Conservation (phyloP, 495 filamentous ascomycete species). For the Tuber microsphaerosporum region DNA sequence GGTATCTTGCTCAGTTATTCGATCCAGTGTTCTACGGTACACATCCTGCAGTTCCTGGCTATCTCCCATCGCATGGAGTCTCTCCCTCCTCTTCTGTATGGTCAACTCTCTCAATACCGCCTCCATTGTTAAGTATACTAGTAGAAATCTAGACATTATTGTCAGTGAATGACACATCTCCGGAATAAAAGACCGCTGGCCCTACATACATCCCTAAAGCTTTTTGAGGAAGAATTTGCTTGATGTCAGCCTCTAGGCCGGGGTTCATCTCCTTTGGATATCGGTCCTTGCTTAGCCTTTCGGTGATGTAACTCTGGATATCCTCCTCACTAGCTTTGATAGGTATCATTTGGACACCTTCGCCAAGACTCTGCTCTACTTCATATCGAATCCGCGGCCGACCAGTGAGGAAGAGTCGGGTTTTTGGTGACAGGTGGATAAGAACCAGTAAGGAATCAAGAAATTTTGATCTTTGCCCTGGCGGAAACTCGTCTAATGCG, state of each 20-base stretch:
- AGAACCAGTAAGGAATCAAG: neutral
- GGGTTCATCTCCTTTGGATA: neutral
- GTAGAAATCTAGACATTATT: neutral
- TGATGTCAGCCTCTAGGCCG: neutral
- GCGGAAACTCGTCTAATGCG: neutral
- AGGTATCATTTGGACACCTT: neutral
- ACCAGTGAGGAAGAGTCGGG: neutral
- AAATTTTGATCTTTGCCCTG: fast-evolving
- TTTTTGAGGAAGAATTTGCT: neutral
- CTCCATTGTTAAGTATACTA: neutral
- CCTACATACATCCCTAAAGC: neutral
- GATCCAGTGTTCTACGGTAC: neutral
- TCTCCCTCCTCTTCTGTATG: neutral
- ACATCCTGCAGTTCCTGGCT: neutral
- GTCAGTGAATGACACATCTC: neutral
- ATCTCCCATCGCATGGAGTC: neutral
- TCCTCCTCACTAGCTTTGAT: neutral
- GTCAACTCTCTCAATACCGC: neutral
- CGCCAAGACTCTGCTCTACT: neutral
- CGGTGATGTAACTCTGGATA: neutral
- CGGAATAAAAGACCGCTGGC: neutral
- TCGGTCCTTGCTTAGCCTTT: neutral
- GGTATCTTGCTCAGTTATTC: neutral
- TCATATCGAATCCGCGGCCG: neutral
- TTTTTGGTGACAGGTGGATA: conserved; percentile 10